Evolutionary conservation across 306 rosid genomes (phyloP).

Genomic region (Amphicarpaea edgeworthii): DNA sequence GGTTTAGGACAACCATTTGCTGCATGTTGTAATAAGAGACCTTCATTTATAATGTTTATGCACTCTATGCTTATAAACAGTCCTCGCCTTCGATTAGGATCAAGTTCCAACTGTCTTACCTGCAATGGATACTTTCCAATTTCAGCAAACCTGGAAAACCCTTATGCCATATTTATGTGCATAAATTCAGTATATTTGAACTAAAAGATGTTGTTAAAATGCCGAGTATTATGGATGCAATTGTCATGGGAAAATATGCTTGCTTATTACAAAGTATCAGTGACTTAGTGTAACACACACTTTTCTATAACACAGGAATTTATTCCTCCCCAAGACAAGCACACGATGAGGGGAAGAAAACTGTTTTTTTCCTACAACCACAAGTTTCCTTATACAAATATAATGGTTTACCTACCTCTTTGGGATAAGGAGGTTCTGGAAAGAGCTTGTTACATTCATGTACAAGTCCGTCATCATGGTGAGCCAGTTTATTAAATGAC

Average conservation of each 20-base stretch:
- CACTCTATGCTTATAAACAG: constrained; percentile 81
- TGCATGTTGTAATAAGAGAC: constrained; percentile 81
- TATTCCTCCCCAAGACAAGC: constrained; percentile 9
- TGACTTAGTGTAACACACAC: constrained; percentile 22
- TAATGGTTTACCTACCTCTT: constrained; percentile 66
- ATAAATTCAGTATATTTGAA: constrained; percentile 27
- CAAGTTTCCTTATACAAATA: constrained; percentile 18
- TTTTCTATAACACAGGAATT: constrained; percentile 11
- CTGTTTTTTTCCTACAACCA: constrained; percentile 6
- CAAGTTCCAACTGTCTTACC: constrained; percentile 73
- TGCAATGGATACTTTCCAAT: constrained; percentile 52
- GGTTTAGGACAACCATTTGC: constrained; percentile 90
- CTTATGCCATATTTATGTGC: constrained; percentile 12
- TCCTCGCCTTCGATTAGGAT: constrained; percentile 63
- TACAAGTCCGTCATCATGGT: constrained; percentile 84
- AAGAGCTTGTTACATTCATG: constrained; percentile 81
- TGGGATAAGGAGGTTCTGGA: constrained; percentile 98
- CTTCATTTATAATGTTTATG: constrained; percentile 84
- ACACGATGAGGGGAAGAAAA: background rate
- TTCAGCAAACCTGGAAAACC: constrained; percentile 31
- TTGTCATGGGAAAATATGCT: background rate
- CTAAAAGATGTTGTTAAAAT: constrained; percentile 3
- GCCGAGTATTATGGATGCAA: constrained; percentile 20
- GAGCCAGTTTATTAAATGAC: constrained; percentile 86
- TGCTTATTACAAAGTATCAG: constrained; percentile 3